Percentiles rank a stretch among this genome's conserved stretches.
phyloP scores from a whole-genome alignment of 2,329 filamentous ascomycete species.

The Fusarium subtropicale region DNA sequence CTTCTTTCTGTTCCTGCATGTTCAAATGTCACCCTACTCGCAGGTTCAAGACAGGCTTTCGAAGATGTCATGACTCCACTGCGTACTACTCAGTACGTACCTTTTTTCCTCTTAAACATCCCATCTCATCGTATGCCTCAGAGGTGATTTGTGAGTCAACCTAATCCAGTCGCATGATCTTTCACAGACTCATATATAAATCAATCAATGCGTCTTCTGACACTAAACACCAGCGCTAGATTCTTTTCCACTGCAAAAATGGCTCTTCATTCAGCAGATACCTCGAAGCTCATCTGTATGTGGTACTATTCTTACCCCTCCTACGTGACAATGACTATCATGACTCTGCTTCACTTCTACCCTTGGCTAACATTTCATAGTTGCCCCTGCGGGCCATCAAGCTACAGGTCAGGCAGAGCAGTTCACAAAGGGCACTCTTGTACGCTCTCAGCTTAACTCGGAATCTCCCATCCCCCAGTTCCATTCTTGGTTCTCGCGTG shows the following conservation, averaged over 20 bases:
- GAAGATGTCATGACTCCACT: slow-evolving; percentile 42
- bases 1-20: neutral
- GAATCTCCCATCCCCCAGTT: slow-evolving; percentile 83
- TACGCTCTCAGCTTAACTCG: slow-evolving; percentile 68
- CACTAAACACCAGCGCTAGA: slow-evolving; percentile 24
- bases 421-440: slow-evolving; percentile 74
- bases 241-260: slow-evolving; percentile 52
- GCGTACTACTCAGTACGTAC: slow-evolving; percentile 33
- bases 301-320: slow-evolving; percentile 5
- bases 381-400: slow-evolving; percentile 72
- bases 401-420: slow-evolving; percentile 76
- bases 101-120: slow-evolving; percentile 23
- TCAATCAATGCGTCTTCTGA: slow-evolving; percentile 43
- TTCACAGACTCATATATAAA: slow-evolving; percentile 7
- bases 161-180: slow-evolving; percentile 27
- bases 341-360: slow-evolving; percentile 11
- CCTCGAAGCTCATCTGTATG: slow-evolving; percentile 63
- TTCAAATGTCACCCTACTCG: slow-evolving; percentile 17
- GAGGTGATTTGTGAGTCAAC: slow-evolving; percentile 22
- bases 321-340: slow-evolving; percentile 5
- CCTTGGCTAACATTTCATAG: slow-evolving; percentile 48
- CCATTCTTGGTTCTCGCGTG: slow-evolving; percentile 86
- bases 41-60: slow-evolving; percentile 7
- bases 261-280: slow-evolving; percentile 58
- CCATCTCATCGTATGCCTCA: slow-evolving; percentile 31